A percentile compares a stretch with the other conserved stretches of the same genome.
Conservation (phyloP, 805 yeast genomes). For the Kluyveromyces dobzhanskii region DNA sequence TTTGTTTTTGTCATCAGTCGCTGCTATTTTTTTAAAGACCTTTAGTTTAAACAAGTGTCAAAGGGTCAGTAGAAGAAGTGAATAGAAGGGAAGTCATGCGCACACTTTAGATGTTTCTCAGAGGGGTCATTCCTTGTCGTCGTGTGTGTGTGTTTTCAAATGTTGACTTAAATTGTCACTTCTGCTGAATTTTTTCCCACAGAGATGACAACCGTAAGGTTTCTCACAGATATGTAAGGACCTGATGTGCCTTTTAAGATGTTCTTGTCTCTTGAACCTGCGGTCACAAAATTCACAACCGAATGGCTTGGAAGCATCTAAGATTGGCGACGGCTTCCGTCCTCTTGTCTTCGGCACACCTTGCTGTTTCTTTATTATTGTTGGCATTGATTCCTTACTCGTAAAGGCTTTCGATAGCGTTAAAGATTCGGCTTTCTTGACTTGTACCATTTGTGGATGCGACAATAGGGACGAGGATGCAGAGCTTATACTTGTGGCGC, state of each 20-base stretch:
- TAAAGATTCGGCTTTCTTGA: neutral
- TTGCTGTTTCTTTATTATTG: slow-evolving; percentile 11
- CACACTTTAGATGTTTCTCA: too few species aligned
- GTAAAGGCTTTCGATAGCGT: neutral
- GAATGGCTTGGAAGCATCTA: slow-evolving; percentile 49
- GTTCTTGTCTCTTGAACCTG: slow-evolving; percentile 67
- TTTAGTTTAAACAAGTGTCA: too few species aligned
- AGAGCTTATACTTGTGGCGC: neutral
- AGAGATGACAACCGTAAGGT: slow-evolving; percentile 55
- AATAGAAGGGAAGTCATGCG: too few species aligned
- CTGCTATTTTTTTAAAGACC: too few species aligned
- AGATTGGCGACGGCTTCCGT: slow-evolving; percentile 53
- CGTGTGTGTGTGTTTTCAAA: slow-evolving; percentile 42
- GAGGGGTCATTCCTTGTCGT: neutral
- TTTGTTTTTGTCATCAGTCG: too few species aligned
- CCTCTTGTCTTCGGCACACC: slow-evolving; percentile 44
- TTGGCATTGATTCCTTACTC: neutral
- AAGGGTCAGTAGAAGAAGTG: too few species aligned
- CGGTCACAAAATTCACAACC: slow-evolving; percentile 59
- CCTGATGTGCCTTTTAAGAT: slow-evolving; percentile 64
- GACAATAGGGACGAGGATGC: neutral
- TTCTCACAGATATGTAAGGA: slow-evolving; percentile 67
- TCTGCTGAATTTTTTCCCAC: slow-evolving; percentile 58
- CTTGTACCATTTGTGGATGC: neutral
- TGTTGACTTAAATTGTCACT: slow-evolving; percentile 62